Evolutionary conservation across 2,329 filamentous ascomycete species (phyloP).

Genomic region (Ophiostoma montium): DNA sequence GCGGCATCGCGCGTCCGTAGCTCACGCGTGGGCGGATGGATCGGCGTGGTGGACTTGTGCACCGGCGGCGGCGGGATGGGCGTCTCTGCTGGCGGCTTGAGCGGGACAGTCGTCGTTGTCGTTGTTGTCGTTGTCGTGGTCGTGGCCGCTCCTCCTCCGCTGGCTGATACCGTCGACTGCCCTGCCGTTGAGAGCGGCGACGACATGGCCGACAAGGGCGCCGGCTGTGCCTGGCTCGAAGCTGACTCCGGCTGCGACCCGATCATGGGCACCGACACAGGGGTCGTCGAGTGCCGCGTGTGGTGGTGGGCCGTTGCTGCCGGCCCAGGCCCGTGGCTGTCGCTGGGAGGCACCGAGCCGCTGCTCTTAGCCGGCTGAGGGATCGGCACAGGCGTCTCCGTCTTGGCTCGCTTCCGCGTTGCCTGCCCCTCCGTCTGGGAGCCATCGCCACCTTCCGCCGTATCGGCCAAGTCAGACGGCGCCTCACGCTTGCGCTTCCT

Average conservation of each 20-base stretch:
- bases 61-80: slow-evolving; percentile 17
- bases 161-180: neutral
- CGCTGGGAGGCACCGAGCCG: slow-evolving; percentile 13
- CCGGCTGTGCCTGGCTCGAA: neutral
- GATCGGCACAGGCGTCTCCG: slow-evolving; percentile 25
- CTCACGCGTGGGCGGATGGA: slow-evolving; percentile 21
- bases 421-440: slow-evolving; percentile 1
- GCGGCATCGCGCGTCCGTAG: slow-evolving; percentile 19
- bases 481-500: slow-evolving; percentile 24
- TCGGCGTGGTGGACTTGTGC: slow-evolving; percentile 22
- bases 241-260: slow-evolving; percentile 11
- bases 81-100: slow-evolving; percentile 20
- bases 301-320: neutral
- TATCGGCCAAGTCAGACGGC: slow-evolving; percentile 11
- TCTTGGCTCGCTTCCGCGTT: slow-evolving; percentile 25
- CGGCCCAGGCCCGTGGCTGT: slow-evolving; percentile 1
- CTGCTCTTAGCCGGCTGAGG: slow-evolving; percentile 16
- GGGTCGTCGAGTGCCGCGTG: slow-evolving; percentile 17
- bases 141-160: neutral
- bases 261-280: slow-evolving; percentile 20
- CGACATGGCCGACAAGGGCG: slow-evolving; percentile 3
- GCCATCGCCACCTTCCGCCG: slow-evolving; percentile 4
- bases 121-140: slow-evolving; percentile 6
- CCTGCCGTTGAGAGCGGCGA: slow-evolving; percentile 5
- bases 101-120: slow-evolving; percentile 15